Evolutionary conservation across 2,329 filamentous ascomycete species (phyloP).

Genomic region (Aureobasidium pullulans): DNA sequence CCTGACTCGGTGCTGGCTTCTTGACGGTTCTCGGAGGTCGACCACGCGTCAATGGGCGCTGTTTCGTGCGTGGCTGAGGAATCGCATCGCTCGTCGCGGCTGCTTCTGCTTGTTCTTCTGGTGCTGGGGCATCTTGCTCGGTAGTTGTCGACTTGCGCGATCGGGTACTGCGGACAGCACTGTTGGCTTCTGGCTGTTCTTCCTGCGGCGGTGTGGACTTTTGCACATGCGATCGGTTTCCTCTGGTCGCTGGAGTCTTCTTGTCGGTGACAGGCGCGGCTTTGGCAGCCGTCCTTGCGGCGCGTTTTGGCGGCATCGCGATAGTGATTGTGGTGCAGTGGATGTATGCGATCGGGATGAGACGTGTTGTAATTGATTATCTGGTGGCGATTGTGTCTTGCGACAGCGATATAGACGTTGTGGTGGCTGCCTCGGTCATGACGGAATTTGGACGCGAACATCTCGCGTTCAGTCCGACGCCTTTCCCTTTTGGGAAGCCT

Average conservation of each 20-base stretch:
- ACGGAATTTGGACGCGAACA: constrained; percentile 9
- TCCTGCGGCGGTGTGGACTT: constrained; percentile 23
- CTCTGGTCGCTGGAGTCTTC: constrained; percentile 13
- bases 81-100: not conserved
- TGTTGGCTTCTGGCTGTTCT: constrained; percentile 18
- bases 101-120: constrained; percentile 7
- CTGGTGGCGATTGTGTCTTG: not conserved
- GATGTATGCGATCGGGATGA: not conserved
- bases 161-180: constrained; percentile 21
- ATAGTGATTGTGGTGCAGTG: not conserved
- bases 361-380: not conserved
- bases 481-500: not conserved
- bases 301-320: constrained; percentile 17
- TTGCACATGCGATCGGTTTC: constrained; percentile 20
- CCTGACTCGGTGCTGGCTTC: constrained; percentile 23
- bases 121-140: not conserved
- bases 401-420: constrained; percentile 2
- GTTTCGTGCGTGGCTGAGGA: constrained; percentile 14
- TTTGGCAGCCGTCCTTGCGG: constrained; percentile 15
- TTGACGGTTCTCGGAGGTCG: constrained; percentile 20
- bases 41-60: constrained; percentile 13
- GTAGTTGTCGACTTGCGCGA: constrained; percentile 21
- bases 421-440: constrained; percentile 7
- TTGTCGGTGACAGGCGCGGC: not conserved
- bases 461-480: constrained; percentile 3